Evolutionary conservation across 2,329 filamentous ascomycete species (phyloP).

Genomic region (Cryphonectria radicalis): DNA sequence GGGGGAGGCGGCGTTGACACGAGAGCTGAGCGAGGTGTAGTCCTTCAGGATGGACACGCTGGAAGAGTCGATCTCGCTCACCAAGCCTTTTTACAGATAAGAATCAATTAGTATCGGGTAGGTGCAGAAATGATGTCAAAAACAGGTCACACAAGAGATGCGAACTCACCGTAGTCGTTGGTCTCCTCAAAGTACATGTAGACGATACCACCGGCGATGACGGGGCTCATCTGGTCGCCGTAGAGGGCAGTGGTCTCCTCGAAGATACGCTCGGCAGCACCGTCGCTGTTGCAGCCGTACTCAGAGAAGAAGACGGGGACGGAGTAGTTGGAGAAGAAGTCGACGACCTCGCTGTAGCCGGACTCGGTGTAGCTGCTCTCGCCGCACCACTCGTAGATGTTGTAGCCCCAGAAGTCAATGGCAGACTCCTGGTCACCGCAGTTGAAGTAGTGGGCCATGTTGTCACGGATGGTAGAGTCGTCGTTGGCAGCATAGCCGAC

Average conservation of each 20-base stretch:
- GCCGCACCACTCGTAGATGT: slow-evolving; percentile 99
- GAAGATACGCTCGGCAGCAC: slow-evolving; percentile 73
- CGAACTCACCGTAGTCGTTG: slow-evolving; percentile 61
- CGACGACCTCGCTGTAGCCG: slow-evolving; percentile 79
- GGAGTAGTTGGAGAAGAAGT: slow-evolving; percentile 87
- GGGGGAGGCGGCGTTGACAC: slow-evolving; percentile 71
- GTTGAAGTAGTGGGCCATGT: slow-evolving; percentile 93
- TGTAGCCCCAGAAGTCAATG: slow-evolving; percentile 99
- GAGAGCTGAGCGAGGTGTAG: slow-evolving; percentile 72
- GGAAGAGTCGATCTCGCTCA: slow-evolving; percentile 59
- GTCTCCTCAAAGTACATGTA: slow-evolving; percentile 97
- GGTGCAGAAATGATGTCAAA: no score
- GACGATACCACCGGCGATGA: slow-evolving; percentile 96
- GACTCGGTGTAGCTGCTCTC: slow-evolving; percentile 76
- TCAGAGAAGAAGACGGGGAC: slow-evolving; percentile 98
- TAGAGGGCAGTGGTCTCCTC: slow-evolving; percentile 85
- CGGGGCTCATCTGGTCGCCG: slow-evolving; percentile 76
- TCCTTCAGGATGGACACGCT: slow-evolving; percentile 71
- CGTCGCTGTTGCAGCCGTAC: slow-evolving; percentile 86
- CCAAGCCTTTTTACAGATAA: slow-evolving; percentile 58
- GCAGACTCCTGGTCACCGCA: slow-evolving; percentile 68
- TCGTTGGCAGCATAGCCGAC: slow-evolving; percentile 98
- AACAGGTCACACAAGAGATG: neutral
- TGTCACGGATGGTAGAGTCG: slow-evolving; percentile 77
- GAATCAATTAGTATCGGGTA: slow-evolving; percentile 6